A percentile compares a stretch with the other conserved stretches of the same genome.
phyloP scores from a whole-genome alignment of 768 basidiomycete species.

The Asterophora parasitica region DNA sequence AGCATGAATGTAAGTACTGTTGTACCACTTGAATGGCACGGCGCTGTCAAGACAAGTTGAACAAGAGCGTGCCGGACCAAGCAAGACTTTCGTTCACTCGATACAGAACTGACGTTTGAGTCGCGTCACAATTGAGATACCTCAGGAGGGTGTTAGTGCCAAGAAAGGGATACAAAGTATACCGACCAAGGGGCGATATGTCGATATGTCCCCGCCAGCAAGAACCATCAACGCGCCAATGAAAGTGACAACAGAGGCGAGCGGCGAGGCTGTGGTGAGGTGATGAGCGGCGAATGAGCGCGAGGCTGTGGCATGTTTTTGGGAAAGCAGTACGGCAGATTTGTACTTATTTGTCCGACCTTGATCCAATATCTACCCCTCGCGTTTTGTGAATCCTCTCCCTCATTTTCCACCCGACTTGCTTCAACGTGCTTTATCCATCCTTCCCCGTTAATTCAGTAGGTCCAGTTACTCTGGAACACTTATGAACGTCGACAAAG shows the following conservation, averaged over 20 bases:
- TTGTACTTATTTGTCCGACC: constrained; percentile 26
- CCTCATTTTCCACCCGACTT: constrained; percentile 8
- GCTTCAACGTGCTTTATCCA: constrained; percentile 21
- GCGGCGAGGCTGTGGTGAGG: background rate
- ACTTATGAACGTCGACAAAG: background rate
- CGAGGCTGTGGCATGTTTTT: constrained; percentile 14
- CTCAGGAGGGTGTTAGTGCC: background rate
- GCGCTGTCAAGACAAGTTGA: too few relatives aligned
- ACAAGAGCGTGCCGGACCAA: too few relatives aligned
- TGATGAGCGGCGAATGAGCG: constrained; percentile 2
- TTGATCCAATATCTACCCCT: constrained; percentile 19
- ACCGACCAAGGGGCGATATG: background rate
- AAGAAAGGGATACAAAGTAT: background rate
- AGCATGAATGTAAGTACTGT: too few relatives aligned
- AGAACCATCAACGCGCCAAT: background rate
- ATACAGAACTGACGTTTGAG: too few relatives aligned
- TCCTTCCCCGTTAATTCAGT: constrained; percentile 16
- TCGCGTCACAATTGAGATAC: too few relatives aligned
- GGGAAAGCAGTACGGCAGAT: constrained; percentile 18
- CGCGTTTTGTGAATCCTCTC: constrained; percentile 6
- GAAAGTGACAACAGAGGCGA: background rate
- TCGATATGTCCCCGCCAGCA: background rate
- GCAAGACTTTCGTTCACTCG: too few relatives aligned
- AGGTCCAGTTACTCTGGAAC: constrained; percentile 3
- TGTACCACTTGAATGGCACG: too few relatives aligned